These are phyloP conservation scores for Fraxinus anomala DNA, from an alignment of 257 asterid species.

Conservation along the genomic window DNA sequence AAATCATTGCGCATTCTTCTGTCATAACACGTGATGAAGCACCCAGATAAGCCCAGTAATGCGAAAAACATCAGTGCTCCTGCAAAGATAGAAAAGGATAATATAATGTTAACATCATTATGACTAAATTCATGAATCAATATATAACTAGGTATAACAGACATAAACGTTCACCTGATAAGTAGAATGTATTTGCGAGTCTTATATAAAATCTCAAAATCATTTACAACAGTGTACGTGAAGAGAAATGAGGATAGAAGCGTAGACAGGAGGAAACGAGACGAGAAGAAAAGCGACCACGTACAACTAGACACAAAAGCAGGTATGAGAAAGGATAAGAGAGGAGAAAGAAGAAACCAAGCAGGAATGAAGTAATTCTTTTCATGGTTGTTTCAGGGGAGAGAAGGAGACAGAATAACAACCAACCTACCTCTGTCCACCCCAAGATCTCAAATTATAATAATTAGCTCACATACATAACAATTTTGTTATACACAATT, in stretches of 20 bases:
- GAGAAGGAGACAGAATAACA: neutral
- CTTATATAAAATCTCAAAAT: neutral
- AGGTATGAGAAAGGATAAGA: neutral
- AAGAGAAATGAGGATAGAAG: neutral
- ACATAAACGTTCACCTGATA: neutral
- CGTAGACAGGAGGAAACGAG: neutral
- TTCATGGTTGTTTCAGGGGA: neutral
- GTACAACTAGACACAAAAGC: neutral
- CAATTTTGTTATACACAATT: neutral
- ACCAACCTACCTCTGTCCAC: neutral
- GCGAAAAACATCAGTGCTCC: slow-evolving; percentile 93
- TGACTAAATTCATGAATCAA: slow-evolving; percentile 16
- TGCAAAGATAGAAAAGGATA: slow-evolving; percentile 31
- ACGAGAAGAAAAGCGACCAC: neutral
- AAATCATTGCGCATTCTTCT: slow-evolving; percentile 93
- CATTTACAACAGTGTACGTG: neutral
- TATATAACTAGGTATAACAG: slow-evolving; percentile 4
- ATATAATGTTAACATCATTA: slow-evolving; percentile 19
- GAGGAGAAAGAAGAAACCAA: neutral
- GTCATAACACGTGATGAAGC: slow-evolving; percentile 95
- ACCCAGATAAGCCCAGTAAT: slow-evolving; percentile 87
- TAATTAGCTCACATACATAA: neutral
- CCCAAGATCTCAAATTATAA: neutral
- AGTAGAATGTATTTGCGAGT: neutral
- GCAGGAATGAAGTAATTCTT: neutral